Evolutionary conservation across 1,284 basidiomycete genomes (phyloP).

Genomic region (Phaffia rhodozyma): DNA sequence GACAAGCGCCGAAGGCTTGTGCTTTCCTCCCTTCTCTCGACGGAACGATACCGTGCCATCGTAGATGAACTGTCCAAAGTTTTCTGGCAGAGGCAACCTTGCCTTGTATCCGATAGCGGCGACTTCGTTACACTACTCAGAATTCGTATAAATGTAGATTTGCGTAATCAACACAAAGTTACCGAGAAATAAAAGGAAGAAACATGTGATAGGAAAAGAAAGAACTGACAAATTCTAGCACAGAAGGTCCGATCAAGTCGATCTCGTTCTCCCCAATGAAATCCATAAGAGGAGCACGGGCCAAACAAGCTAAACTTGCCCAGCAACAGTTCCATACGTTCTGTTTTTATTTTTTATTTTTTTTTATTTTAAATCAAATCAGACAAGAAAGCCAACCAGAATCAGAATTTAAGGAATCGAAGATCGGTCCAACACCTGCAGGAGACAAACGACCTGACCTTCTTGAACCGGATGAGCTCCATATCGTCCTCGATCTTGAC

Average conservation of each 20-base stretch:
- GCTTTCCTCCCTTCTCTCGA: constrained; percentile 19
- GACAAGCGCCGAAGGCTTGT: constrained; percentile 32
- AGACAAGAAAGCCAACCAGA: too few species aligned
- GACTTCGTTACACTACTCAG: constrained; percentile 12
- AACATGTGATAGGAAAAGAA: neutral
- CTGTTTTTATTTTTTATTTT: constrained; percentile 18
- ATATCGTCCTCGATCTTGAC: constrained; percentile 25
- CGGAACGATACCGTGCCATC: constrained; percentile 8
- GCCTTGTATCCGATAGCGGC: constrained; percentile 11
- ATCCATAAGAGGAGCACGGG: constrained; percentile 24
- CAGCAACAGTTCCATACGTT: constrained; percentile 31
- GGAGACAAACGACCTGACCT: too few species aligned
- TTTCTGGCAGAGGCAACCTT: constrained; percentile 7
- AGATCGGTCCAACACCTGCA: too few species aligned
- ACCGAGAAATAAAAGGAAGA: neutral
- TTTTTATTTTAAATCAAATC: neutral
- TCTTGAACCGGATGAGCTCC: constrained; percentile 13
- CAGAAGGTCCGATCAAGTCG: constrained; percentile 6
- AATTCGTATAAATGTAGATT: too few species aligned
- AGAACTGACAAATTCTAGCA: constrained; percentile 8
- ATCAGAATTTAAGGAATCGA: too few species aligned
- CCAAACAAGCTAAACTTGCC: constrained; percentile 15
- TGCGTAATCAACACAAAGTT: too few species aligned
- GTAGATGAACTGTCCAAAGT: constrained; percentile 8
- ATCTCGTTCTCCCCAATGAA: constrained; percentile 30